Conservation (phyloP, 1,284 basidiomycete genomes). For the Coriolopsis trogii region DNA sequence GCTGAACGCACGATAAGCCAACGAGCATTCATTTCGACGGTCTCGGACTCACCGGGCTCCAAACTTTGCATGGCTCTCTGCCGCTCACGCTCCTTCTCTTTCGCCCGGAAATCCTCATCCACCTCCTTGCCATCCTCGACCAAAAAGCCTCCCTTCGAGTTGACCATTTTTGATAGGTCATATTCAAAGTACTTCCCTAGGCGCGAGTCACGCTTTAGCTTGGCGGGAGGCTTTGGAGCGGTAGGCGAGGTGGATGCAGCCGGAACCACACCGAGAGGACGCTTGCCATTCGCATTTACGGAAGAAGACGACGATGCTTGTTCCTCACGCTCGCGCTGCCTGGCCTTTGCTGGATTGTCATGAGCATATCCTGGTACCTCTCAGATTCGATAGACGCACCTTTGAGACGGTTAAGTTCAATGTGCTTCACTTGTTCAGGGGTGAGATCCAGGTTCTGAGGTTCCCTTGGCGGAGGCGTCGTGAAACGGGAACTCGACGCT, state of each 20-base stretch:
- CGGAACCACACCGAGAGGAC: slow-evolving; percentile 40
- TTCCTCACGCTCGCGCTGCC: slow-evolving; percentile 47
- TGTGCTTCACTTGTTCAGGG: slow-evolving; percentile 42
- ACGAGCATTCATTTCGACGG: neutral
- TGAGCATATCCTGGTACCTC: slow-evolving; percentile 58
- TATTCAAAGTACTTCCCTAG: slow-evolving; percentile 93
- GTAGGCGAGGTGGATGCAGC: slow-evolving; percentile 65
- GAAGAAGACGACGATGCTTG: slow-evolving; percentile 48
- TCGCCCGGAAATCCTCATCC: slow-evolving; percentile 65
- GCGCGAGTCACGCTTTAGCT: slow-evolving; percentile 70
- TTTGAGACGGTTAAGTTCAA: slow-evolving; percentile 47
- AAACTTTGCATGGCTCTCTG: slow-evolving; percentile 66
- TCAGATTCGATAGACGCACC: slow-evolving; percentile 27
- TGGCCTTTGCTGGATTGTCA: slow-evolving; percentile 49
- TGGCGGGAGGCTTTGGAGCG: slow-evolving; percentile 47
- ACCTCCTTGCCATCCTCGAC: slow-evolving; percentile 82
- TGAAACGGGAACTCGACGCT: slow-evolving; percentile 15
- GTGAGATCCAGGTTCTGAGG: slow-evolving; percentile 33
- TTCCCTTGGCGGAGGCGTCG: slow-evolving; percentile 32
- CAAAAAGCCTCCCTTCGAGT: slow-evolving; percentile 92
- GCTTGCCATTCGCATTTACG: slow-evolving; percentile 37
- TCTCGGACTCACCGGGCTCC: slow-evolving; percentile 64
- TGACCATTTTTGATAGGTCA: slow-evolving; percentile 96
- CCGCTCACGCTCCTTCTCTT: slow-evolving; percentile 78
- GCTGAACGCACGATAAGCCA: slow-evolving; percentile 42